Evolutionary conservation across 164 flowering plant species (phyloP).

Genomic region (Vitis cinerea): DNA sequence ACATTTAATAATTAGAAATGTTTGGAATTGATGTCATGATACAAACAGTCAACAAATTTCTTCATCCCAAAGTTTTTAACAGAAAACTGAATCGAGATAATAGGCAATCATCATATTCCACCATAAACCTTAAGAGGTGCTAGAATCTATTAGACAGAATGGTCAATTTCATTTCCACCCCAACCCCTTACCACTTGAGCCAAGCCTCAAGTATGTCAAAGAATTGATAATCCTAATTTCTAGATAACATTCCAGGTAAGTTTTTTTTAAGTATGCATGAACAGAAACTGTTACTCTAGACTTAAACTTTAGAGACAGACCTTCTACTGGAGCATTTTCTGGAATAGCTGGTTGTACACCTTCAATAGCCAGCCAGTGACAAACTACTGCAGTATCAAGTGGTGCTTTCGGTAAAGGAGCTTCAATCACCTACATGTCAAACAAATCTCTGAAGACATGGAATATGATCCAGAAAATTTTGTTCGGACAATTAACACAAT

Average conservation of each 20-base stretch:
- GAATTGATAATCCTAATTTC: neutral
- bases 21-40: too few relatives aligned
- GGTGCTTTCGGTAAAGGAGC: conserved; percentile 96
- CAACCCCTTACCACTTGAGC: too few relatives aligned
- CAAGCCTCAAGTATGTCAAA: neutral
- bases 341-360: conserved; percentile 99
- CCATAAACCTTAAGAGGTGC: neutral
- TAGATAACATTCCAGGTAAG: neutral
- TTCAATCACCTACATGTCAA: conserved; percentile 69
- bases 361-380: conserved; percentile 98
- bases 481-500: neutral
- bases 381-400: conserved; percentile 70
- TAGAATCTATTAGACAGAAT: neutral
- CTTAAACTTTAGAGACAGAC: conserved; percentile 26
- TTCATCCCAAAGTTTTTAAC: neutral
- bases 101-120: neutral
- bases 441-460: conserved; percentile 5
- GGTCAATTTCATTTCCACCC: neutral
- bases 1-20: neutral
- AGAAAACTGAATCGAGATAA: neutral
- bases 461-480: neutral
- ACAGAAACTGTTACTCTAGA: neutral
- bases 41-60: neutral
- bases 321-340: conserved; percentile 89
- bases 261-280: neutral